A percentile compares a stretch with the other conserved stretches of the same genome.
phyloP scores from a whole-genome alignment of 1,139 yeast genomes.

The Casaregolazyma lundiana region DNA sequence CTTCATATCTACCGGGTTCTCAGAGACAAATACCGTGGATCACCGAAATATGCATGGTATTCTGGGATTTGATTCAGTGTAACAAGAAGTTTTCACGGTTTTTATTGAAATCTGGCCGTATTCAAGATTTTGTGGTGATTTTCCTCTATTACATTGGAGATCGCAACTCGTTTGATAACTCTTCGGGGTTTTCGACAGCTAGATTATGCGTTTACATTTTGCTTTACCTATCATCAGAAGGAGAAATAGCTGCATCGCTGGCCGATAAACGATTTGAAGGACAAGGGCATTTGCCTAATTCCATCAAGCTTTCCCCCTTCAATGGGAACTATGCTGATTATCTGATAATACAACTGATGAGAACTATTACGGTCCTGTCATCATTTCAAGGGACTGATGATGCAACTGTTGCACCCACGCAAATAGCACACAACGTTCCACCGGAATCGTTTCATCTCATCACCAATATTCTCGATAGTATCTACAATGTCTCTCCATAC shows the following conservation, averaged over 20 bases:
- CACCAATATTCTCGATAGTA: slow-evolving; percentile 31
- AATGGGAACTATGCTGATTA: slow-evolving; percentile 35
- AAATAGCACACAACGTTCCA: neutral
- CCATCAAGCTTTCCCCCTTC: slow-evolving; percentile 27
- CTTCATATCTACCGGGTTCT: slow-evolving; percentile 33
- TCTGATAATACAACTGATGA: slow-evolving; percentile 27
- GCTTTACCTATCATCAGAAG: slow-evolving; percentile 55
- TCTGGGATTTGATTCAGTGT: slow-evolving; percentile 77
- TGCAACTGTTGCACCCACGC: neutral
- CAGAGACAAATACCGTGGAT: slow-evolving; percentile 31
- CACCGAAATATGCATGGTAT: slow-evolving; percentile 51
- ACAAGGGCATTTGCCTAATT: slow-evolving; percentile 28
- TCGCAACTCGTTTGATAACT: slow-evolving; percentile 39
- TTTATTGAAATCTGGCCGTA: slow-evolving; percentile 44
- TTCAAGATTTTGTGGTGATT: slow-evolving; percentile 51
- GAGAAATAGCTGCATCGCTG: slow-evolving; percentile 27
- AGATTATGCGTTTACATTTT: slow-evolving; percentile 58
- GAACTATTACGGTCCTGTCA: slow-evolving; percentile 21
- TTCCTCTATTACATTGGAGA: slow-evolving; percentile 55
- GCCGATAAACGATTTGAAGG: slow-evolving; percentile 27
- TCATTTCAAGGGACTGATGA: neutral
- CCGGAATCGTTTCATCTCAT: slow-evolving; percentile 15
- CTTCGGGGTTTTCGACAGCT: slow-evolving; percentile 42
- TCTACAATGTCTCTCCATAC: slow-evolving; percentile 34
- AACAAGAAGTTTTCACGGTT: slow-evolving; percentile 45